Percentiles rank a stretch among this genome's conserved stretches.
These are phyloP conservation scores for Agaricus sinodeliciosus DNA, from an alignment of 768 basidiomycete genomes.

Conservation along the genomic window DNA sequence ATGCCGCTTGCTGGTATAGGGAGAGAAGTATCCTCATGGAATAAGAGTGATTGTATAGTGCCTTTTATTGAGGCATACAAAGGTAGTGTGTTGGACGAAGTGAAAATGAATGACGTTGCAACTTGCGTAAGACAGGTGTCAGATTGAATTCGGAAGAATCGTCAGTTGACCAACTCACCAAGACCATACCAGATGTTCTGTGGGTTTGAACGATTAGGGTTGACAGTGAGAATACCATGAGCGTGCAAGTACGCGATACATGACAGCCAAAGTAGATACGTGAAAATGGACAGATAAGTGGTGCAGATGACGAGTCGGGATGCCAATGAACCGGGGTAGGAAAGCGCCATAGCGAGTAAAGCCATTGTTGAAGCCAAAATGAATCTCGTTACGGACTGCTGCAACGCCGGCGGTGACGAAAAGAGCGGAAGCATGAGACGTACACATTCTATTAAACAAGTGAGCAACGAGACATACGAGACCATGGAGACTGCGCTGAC, in stretches of 20 bases:
- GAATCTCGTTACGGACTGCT: conserved; percentile 31
- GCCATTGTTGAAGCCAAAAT: conserved; percentile 24
- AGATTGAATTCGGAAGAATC: background rate
- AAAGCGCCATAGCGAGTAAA: conserved; percentile 41
- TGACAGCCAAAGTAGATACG: conserved; percentile 57
- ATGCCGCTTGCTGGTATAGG: conserved; percentile 21
- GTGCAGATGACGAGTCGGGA: conserved; percentile 48
- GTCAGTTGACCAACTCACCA: conserved; percentile 35
- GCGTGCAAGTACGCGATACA: conserved; percentile 47
- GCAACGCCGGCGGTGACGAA: conserved; percentile 27
- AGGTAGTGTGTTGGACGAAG: conserved; percentile 58
- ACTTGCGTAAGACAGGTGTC: conserved; percentile 29
- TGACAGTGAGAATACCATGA: conserved; percentile 29
- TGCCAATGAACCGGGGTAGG: conserved; percentile 46
- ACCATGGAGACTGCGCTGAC: conserved; percentile 31
- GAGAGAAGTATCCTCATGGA: background rate
- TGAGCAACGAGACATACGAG: background rate
- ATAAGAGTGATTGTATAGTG: conserved; percentile 9
- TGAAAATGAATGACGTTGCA: conserved; percentile 57
- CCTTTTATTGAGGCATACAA: conserved; percentile 53
- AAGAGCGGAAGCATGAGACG: conserved; percentile 45
- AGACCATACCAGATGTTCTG: conserved; percentile 49
- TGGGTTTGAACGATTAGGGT: conserved; percentile 3
- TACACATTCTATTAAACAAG: conserved; percentile 39
- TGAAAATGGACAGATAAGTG: conserved; percentile 51